A percentile compares a stretch with the other conserved stretches of the same genome.
These are phyloP conservation scores for Claviceps capensis DNA, from an alignment of 2,329 filamentous ascomycete genomes.

Conservation along the genomic window DNA sequence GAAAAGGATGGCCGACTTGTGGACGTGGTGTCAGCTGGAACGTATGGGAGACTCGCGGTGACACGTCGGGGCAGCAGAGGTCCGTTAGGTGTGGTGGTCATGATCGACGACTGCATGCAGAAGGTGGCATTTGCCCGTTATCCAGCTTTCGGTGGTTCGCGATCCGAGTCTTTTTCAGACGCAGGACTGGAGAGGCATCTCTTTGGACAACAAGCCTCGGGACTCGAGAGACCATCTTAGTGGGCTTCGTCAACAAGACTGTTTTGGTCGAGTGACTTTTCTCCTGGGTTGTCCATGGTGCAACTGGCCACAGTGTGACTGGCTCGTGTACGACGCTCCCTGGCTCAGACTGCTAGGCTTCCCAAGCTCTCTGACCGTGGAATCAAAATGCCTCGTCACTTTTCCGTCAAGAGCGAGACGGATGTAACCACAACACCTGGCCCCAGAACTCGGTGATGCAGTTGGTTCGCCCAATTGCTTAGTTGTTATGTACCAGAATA, in stretches of 20 bases:
- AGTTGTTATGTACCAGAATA: not conserved
- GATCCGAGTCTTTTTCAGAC: too few relatives aligned
- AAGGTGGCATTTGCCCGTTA: not conserved
- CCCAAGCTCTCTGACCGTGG: not conserved
- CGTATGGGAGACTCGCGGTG: not conserved
- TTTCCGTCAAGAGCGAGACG: not conserved
- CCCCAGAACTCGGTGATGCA: not conserved
- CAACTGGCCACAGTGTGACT: not conserved
- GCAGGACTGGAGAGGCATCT: too few relatives aligned
- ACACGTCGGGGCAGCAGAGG: not conserved
- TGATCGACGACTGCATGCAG: not conserved
- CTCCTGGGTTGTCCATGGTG: too few relatives aligned
- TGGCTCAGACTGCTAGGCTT: not conserved
- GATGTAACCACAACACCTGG: not conserved
- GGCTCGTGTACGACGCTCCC: not conserved
- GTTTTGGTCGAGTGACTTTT: too few relatives aligned
- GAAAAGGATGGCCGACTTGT: not conserved
- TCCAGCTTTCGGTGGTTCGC: not conserved
- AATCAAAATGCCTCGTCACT: not conserved
- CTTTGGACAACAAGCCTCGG: too few relatives aligned
- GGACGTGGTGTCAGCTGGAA: not conserved
- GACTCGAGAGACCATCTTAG: too few relatives aligned
- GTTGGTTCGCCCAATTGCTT: not conserved
- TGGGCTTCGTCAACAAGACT: too few relatives aligned
- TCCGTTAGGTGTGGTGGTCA: not conserved